A percentile compares a stretch with the other conserved stretches of the same genome.
phyloP scores from a whole-genome alignment of 306 rosid genomes.

The Cucumis hystrix region DNA sequence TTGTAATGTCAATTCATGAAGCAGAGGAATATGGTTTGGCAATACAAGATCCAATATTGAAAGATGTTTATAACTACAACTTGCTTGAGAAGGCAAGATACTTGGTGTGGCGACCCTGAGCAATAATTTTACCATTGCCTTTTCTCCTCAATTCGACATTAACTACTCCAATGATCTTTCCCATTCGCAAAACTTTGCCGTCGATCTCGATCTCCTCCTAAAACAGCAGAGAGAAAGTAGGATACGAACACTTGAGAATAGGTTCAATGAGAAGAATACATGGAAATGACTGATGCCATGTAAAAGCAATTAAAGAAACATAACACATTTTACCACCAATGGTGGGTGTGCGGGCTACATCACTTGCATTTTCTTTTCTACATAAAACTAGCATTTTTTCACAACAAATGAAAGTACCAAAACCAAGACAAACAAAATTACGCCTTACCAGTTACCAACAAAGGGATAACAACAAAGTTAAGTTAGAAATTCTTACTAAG shows the following conservation, averaged over 20 bases:
- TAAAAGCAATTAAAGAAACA: not conserved
- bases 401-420: not conserved
- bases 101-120: constrained; percentile 78
- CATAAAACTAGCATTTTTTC: not conserved
- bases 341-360: not conserved
- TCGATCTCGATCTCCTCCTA: constrained; percentile 76
- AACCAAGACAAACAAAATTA: not conserved
- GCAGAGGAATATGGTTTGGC: not conserved
- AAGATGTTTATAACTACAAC: constrained; percentile 18
- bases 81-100: constrained; percentile 43
- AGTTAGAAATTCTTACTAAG: not conserved
- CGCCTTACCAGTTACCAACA: not conserved
- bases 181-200: constrained; percentile 44
- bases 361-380: not conserved
- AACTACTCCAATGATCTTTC: constrained; percentile 43
- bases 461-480: not conserved
- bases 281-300: not conserved
- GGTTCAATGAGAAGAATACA: not conserved
- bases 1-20: not conserved
- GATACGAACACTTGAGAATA: not conserved
- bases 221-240: not conserved
- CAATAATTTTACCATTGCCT: constrained; percentile 52
- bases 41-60: not conserved
- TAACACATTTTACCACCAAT: not conserved
- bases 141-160: constrained; percentile 68